A percentile compares a stretch with the other conserved stretches of the same genome.
phyloP scores from a whole-genome alignment of 2,329 filamentous ascomycete species.

The Clonostachys rhizophaga region DNA sequence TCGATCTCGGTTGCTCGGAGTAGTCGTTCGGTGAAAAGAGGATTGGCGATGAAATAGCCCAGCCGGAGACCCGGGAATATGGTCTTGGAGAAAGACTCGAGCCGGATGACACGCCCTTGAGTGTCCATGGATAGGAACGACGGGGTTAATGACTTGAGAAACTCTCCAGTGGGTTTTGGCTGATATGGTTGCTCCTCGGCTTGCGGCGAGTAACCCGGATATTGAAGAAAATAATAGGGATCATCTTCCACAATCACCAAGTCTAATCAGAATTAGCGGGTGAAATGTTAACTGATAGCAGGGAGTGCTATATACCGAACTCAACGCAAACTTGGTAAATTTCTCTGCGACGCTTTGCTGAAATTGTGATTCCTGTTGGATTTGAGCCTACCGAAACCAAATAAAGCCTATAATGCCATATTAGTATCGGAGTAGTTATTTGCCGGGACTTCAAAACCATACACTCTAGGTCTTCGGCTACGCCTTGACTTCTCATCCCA shows the following conservation, averaged over 20 bases:
- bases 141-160: constrained; percentile 9
- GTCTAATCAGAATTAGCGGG: not conserved
- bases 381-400: constrained; percentile 56
- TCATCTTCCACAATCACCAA: constrained; percentile 9
- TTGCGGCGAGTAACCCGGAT: constrained; percentile 6
- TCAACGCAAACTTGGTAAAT: constrained; percentile 41
- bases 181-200: not conserved
- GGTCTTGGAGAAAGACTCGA: constrained; percentile 14
- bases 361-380: constrained; percentile 64
- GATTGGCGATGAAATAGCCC: constrained; percentile 54
- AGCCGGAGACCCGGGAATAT: constrained; percentile 48
- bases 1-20: constrained; percentile 35
- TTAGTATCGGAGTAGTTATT: too few relatives aligned
- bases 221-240: constrained; percentile 18
- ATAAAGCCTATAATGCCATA: constrained; percentile 9
- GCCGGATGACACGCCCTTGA: constrained; percentile 15
- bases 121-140: constrained; percentile 14
- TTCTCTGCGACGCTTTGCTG: constrained; percentile 47
- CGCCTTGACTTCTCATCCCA: constrained; percentile 12
- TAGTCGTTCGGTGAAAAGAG: constrained; percentile 18
- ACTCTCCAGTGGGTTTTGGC: constrained; percentile 3
- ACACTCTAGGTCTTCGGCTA: constrained; percentile 9
- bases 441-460: not conserved
- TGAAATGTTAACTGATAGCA: not conserved
- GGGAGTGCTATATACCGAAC: constrained; percentile 36